Conservation (phyloP, 345 rosid species). For the Sonneratia alba region DNA sequence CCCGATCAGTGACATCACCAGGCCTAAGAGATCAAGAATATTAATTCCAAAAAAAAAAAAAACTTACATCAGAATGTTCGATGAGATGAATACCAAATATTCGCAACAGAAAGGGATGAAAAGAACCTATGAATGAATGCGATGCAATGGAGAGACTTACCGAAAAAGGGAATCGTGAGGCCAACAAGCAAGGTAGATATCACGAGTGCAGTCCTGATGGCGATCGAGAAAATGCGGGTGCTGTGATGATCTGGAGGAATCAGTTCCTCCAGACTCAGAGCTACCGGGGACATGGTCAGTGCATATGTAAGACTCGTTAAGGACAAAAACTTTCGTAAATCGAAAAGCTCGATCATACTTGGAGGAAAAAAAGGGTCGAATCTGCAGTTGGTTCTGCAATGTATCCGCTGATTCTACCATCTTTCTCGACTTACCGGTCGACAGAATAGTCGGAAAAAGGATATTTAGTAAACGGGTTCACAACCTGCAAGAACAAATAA, state of each 20-base stretch:
- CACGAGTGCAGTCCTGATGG: constrained; percentile 64
- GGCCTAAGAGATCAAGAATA: constrained; percentile 32
- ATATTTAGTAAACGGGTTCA: constrained; percentile 91
- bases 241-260: constrained; percentile 47
- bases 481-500: constrained; percentile 47
- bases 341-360: background rate
- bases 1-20: constrained; percentile 82
- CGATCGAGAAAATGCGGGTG: constrained; percentile 45
- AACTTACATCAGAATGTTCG: background rate
- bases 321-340: constrained; percentile 6
- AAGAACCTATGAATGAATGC: background rate
- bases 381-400: background rate
- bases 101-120: background rate
- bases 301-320: constrained; percentile 59
- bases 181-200: constrained; percentile 73
- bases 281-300: constrained; percentile 82
- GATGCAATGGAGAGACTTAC: constrained; percentile 20
- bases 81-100: background rate
- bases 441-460: constrained; percentile 22
- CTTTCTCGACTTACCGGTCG: background rate
- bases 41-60: background rate
- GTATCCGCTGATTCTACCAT: background rate
- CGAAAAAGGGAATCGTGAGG: constrained; percentile 77
- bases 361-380: background rate
- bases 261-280: constrained; percentile 89